These are phyloP conservation scores for Rasamsonia emersonii DNA, from an alignment of 2,329 filamentous ascomycete species.

Conservation along the genomic window DNA sequence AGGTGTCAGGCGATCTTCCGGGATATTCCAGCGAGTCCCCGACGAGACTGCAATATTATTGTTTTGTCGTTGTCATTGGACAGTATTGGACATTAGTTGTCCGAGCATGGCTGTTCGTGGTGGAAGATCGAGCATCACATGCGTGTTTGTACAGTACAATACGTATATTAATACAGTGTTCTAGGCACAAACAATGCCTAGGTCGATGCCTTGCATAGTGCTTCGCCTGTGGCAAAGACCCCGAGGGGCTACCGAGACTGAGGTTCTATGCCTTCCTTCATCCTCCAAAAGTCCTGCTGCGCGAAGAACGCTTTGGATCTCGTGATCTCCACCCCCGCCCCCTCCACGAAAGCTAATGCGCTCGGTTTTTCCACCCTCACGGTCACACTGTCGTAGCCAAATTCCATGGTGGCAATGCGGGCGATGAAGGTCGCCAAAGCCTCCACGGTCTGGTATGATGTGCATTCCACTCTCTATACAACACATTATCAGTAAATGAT, in stretches of 20 bases:
- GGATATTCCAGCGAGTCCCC: too few species aligned
- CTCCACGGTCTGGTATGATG: conserved; percentile 43
- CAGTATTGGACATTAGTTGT: too few species aligned
- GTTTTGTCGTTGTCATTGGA: too few species aligned
- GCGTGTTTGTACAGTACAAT: too few species aligned
- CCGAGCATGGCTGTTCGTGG: too few species aligned
- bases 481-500: conserved; percentile 9
- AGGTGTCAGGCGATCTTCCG: too few species aligned
- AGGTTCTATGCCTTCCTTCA: conserved; percentile 4
- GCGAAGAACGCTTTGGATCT: conserved; percentile 38
- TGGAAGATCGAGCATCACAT: too few species aligned
- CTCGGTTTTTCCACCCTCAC: conserved; percentile 43
- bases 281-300: conserved; percentile 11
- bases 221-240: too few species aligned
- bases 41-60: too few species aligned
- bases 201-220: too few species aligned
- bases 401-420: conserved; percentile 37
- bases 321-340: conserved; percentile 42
- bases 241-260: background rate
- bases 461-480: conserved; percentile 36
- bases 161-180: too few species aligned
- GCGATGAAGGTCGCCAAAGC: conserved; percentile 42
- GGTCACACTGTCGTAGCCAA: conserved; percentile 38
- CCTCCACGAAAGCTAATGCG: conserved; percentile 41
- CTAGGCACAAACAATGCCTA: too few species aligned